These are phyloP conservation scores for Kalmanozyma brasiliensis DNA, from an alignment of 1,284 basidiomycete species.

Conservation along the genomic window DNA sequence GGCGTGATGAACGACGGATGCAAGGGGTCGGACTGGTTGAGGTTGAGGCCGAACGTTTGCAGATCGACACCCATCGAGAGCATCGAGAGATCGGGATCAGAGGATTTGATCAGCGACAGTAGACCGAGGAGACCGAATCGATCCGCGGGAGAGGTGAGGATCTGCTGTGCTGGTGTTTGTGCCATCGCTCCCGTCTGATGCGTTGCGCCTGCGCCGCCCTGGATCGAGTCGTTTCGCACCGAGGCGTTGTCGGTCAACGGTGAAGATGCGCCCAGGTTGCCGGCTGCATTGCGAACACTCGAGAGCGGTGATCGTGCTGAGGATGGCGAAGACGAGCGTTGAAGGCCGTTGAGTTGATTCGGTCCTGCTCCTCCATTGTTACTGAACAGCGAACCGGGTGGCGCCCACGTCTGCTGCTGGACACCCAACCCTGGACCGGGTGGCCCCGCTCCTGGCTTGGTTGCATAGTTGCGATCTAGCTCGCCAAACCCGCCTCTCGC, in stretches of 20 bases:
- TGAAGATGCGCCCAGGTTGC: constrained; percentile 38
- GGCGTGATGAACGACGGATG: constrained; percentile 96
- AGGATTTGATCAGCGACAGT: constrained; percentile 89
- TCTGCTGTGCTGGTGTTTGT: constrained; percentile 85
- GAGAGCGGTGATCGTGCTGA: constrained; percentile 46
- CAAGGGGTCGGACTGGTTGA: constrained; percentile 83
- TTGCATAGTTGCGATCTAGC: constrained; percentile 56
- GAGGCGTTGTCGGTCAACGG: constrained; percentile 40
- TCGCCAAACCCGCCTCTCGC: constrained; percentile 62
- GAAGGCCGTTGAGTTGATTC: constrained; percentile 48
- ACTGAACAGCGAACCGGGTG: constrained; percentile 39
- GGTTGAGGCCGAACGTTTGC: constrained; percentile 90
- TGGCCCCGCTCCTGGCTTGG: constrained; percentile 47
- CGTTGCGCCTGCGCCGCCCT: constrained; percentile 7
- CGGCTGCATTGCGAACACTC: constrained; percentile 36
- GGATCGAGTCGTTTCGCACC: constrained; percentile 25
- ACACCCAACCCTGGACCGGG: constrained; percentile 38
- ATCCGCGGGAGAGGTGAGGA: constrained; percentile 91
- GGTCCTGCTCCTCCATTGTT: constrained; percentile 23
- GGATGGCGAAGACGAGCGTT: constrained; percentile 40
- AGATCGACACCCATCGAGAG: constrained; percentile 91
- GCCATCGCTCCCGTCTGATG: constrained; percentile 43
- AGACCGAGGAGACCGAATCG: constrained; percentile 92
- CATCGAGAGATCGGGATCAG: constrained; percentile 86
- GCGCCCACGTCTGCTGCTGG: constrained; percentile 51